A percentile compares a stretch with the other conserved stretches of the same genome.
phyloP scores from a whole-genome alignment of 2,329 filamentous ascomycete genomes.

The Aspergillus texensis region DNA sequence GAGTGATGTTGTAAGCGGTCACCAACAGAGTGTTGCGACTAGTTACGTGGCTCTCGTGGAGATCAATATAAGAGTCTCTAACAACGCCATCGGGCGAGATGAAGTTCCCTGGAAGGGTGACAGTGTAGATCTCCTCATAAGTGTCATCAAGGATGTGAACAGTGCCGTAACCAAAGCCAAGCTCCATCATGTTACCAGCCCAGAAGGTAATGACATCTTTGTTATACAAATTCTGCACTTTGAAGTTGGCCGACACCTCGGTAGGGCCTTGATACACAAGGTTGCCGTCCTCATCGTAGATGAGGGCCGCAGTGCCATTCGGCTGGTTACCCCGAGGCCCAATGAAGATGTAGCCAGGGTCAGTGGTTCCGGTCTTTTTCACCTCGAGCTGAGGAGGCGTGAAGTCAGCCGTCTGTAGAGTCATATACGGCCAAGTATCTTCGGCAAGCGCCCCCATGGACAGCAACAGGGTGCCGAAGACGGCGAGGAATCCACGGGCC shows the following conservation, averaged over 20 bases:
- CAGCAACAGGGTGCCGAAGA: constrained; percentile 21
- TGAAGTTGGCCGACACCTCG: constrained; percentile 37
- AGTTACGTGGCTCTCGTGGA: constrained; percentile 40
- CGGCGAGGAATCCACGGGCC: constrained; percentile 15
- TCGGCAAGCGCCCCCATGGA: constrained; percentile 20
- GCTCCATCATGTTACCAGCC: constrained; percentile 31
- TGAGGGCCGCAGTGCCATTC: constrained; percentile 35
- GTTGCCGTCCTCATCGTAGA: constrained; percentile 39
- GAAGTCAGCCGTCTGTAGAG: constrained; percentile 19
- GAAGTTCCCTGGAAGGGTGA: constrained; percentile 30
- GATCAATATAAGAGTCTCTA: constrained; percentile 35
- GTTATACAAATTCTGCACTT: constrained; percentile 37
- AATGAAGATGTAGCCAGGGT: constrained; percentile 39
- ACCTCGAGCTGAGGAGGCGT: constrained; percentile 33
- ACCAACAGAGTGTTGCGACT: constrained; percentile 37
- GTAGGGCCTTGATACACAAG: constrained; percentile 40
- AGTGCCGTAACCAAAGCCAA: constrained; percentile 34
- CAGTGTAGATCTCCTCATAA: constrained; percentile 37
- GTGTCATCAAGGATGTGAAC: constrained; percentile 38
- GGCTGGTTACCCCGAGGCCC: constrained; percentile 32
- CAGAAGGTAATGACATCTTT: constrained; percentile 41
- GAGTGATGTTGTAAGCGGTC: constrained; percentile 40
- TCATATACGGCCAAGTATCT: constrained; percentile 21
- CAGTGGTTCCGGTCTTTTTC: constrained; percentile 33
- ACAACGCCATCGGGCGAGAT: constrained; percentile 23